Evolutionary conservation across 768 basidiomycete species (phyloP), one percentile per base, ranked within the genome.

Genomic region (Suillus occidentalis): DNA sequence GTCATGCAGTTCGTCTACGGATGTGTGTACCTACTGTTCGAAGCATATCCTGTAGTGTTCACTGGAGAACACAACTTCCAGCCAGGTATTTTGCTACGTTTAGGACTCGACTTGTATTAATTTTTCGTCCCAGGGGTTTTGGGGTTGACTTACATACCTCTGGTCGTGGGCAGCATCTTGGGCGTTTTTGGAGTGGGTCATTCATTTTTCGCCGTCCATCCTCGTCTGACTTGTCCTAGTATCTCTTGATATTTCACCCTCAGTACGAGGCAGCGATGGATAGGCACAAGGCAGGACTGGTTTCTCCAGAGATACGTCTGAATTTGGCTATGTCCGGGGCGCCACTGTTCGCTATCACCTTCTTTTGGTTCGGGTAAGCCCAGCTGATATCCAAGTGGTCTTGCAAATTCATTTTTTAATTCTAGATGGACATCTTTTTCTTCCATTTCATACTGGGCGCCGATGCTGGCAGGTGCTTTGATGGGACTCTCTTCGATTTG

Each of bases 31-130:
- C 77, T 88, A 52, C 72, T 87, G 10, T 87, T 89, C 65, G 82
- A 85, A 66, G 88, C 87, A 1, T 88, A 84, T 70, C 85, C 88
- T 0, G 77, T 87, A 37, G 82, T 89, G 20, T 90, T 84, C 67
- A 80, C 79, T 2, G 62, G 80, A 47, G 84, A 81, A 2, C 85
- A 89, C 63, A 69, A 80, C 56, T 84, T 89, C 68, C 82, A 78
- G 63, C 71, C 79, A 22, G 87, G 88, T 37, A 75, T 84, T 22
- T 78, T 47, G 12, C n/a, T 47, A 47, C n/a, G n/a, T 47, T 47
- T 22, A 47, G 4, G n/a, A 10, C 10, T 12, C 10, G 2, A 12
- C n/a, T 47, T 12, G 10, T 47, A 12, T 47, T 47, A 5, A 47
- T 22, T 10, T 47, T 47, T 12, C 16, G 10, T 10, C 45, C n/a